These are phyloP conservation scores for Helianthus tuberosus DNA, from an alignment of 129 eudicot species.

Conservation along the genomic window DNA sequence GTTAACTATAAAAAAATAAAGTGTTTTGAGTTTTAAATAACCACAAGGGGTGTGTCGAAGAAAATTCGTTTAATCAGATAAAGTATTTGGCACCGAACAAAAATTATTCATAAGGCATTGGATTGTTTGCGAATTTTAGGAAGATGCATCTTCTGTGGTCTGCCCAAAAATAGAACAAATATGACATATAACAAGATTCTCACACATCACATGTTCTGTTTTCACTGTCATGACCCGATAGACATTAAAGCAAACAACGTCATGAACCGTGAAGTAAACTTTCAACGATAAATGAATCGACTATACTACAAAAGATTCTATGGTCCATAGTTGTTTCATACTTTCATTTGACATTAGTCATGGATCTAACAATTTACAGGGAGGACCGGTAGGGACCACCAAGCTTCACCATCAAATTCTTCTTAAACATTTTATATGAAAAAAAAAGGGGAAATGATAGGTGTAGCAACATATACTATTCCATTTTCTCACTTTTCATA, in stretches of 20 bases:
- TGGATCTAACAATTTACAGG: background rate
- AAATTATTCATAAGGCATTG: background rate
- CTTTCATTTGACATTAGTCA: slow-evolving; percentile 20
- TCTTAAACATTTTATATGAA: background rate
- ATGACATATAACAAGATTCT: background rate
- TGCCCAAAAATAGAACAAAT: background rate
- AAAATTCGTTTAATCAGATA: background rate
- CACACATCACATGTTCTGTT: slow-evolving; percentile 3
- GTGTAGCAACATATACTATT: slow-evolving; percentile 5
- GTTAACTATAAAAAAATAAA: slow-evolving; percentile 3
- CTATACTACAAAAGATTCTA: background rate
- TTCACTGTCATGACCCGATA: background rate
- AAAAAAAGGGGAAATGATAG: background rate
- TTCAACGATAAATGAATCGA: background rate
- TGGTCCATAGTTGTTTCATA: slow-evolving; percentile 9
- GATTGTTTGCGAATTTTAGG: slow-evolving; percentile 8
- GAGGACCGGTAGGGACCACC: background rate
- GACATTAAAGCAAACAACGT: background rate
- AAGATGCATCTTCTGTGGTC: slow-evolving; percentile 10
- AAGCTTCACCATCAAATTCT: background rate
- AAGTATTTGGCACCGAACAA: background rate
- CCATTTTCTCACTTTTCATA: slow-evolving; percentile 10
- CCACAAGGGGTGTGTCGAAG: background rate
- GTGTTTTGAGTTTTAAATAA: background rate
- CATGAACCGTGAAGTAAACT: background rate